Percentiles rank a stretch among this genome's conserved stretches.
Evolutionary conservation across 2,329 filamentous ascomycete species (phyloP).

Genomic region (Alternaria postmessia): DNA sequence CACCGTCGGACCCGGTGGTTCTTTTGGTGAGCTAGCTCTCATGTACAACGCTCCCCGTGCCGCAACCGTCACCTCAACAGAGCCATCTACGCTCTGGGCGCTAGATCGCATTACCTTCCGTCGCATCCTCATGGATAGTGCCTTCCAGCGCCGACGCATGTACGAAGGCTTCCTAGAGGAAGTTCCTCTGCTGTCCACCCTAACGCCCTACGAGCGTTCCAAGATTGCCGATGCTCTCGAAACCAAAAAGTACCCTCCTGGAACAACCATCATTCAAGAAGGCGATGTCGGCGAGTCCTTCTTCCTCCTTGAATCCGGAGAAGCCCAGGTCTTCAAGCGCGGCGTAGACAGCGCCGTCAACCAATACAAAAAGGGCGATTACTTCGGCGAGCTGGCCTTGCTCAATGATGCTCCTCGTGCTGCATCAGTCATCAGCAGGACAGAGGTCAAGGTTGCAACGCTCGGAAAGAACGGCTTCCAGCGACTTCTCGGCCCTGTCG

Average conservation of each 20-base stretch:
- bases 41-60: conserved; percentile 99
- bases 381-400: conserved; percentile 94
- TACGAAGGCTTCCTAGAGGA: conserved; percentile 97
- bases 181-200: conserved; percentile 80
- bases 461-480: conserved; percentile 96
- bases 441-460: conserved; percentile 90
- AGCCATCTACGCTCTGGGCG: conserved; percentile 88
- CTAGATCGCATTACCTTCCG: conserved; percentile 96
- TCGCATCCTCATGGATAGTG: conserved; percentile 97
- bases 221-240: conserved; percentile 98
- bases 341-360: conserved; percentile 75
- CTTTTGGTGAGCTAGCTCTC: conserved; percentile 93
- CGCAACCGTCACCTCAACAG: conserved; percentile 87
- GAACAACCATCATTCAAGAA: conserved; percentile 86
- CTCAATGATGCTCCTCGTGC: conserved; percentile 93
- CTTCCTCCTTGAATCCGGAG: conserved; percentile 86
- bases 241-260: conserved; percentile 82
- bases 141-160: conserved; percentile 93
- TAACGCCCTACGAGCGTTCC: conserved; percentile 91
- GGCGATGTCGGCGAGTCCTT: conserved; percentile 92
- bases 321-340: conserved; percentile 86
- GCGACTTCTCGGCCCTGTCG: conserved; percentile 87
- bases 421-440: conserved; percentile 83
- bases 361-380: conserved; percentile 88
- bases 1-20: conserved; percentile 84